These are phyloP conservation scores for Fusarium fujikuroi DNA, from an alignment of 2,329 filamentous ascomycete genomes.

Conservation along the genomic window DNA sequence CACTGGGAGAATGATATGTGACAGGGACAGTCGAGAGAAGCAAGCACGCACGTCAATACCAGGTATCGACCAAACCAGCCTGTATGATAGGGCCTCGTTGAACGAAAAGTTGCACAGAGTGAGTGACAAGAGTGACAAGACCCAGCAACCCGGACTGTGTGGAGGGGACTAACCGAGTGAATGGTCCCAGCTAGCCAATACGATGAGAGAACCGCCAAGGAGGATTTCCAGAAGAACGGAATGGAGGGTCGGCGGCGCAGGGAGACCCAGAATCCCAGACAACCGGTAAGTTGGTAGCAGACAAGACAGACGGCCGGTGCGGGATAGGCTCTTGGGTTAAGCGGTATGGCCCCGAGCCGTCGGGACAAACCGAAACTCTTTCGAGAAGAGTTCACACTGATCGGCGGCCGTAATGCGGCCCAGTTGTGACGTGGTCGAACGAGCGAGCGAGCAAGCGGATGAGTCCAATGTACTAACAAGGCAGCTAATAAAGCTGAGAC, in stretches of 20 bases:
- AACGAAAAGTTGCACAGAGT: conserved; percentile 7
- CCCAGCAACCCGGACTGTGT: conserved; percentile 37
- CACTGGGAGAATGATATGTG: conserved; percentile 15
- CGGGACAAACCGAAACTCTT: conserved; percentile 36
- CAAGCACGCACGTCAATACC: conserved; percentile 3
- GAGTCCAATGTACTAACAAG: not conserved
- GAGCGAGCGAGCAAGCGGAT: conserved; percentile 12
- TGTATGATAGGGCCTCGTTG: conserved; percentile 25
- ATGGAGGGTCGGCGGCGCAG: conserved; percentile 34
- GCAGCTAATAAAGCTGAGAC: conserved; percentile 19
- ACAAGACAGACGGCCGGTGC: conserved; percentile 21
- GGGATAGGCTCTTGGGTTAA: conserved; percentile 23
- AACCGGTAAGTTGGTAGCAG: conserved; percentile 31
- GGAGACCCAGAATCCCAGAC: conserved; percentile 36
- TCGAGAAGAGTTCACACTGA: conserved; percentile 31
- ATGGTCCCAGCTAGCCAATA: conserved; percentile 30
- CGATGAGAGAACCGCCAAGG: conserved; percentile 14
- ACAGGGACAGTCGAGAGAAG: conserved; percentile 10
- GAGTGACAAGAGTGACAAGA: not conserved
- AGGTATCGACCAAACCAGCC: conserved; percentile 2
- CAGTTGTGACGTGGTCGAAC: conserved; percentile 43
- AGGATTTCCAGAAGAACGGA: conserved; percentile 43
- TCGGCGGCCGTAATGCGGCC: conserved; percentile 37
- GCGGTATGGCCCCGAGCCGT: conserved; percentile 22
- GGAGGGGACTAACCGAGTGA: conserved; percentile 29